Evolutionary conservation across 371 early-diverging fungal genomes (phyloP).

Genomic region (Mycotypha africana): DNA sequence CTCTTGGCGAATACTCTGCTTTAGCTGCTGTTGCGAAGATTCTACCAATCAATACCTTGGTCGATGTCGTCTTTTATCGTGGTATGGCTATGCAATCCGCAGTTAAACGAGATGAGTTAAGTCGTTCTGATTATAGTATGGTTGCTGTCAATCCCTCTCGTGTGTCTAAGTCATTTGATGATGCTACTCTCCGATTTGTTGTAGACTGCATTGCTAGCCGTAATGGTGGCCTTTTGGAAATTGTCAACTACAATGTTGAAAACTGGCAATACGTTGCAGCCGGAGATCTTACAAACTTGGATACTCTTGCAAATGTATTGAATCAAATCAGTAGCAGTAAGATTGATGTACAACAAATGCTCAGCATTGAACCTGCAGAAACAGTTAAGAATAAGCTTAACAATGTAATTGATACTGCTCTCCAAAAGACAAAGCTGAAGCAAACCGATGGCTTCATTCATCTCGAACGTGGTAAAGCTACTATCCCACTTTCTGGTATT

Average conservation of each 20-base stretch:
- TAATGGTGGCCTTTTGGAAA: constrained; percentile 76
- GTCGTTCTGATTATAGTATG: constrained; percentile 91
- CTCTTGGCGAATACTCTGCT: constrained; percentile 92
- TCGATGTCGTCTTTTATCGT: constrained; percentile 93
- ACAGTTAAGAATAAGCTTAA: constrained; percentile 76
- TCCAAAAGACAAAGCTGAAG: constrained; percentile 64
- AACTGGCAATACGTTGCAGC: constrained; percentile 94
- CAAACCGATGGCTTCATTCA: constrained; percentile 54
- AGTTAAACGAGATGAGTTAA: constrained; percentile 73
- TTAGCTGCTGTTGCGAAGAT: constrained; percentile 86
- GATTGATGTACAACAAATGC: constrained; percentile 79
- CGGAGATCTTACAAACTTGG: constrained; percentile 76
- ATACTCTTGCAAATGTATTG: constrained; percentile 71
- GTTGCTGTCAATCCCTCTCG: constrained; percentile 88
- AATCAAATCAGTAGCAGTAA: constrained; percentile 68
- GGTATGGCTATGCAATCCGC: constrained; percentile 96
- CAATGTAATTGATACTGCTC: constrained; percentile 70
- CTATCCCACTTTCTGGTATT: constrained; percentile 88
- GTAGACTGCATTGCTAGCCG: constrained; percentile 76
- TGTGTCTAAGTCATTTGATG: constrained; percentile 77
- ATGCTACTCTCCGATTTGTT: constrained; percentile 73
- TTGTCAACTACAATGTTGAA: constrained; percentile 95
- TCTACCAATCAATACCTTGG: constrained; percentile 75
- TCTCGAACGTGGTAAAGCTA: constrained; percentile 85
- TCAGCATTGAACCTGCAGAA: constrained; percentile 76